phyloP scores from a whole-genome alignment of 768 basidiomycete species.

The Tulasnella calospora region DNA sequence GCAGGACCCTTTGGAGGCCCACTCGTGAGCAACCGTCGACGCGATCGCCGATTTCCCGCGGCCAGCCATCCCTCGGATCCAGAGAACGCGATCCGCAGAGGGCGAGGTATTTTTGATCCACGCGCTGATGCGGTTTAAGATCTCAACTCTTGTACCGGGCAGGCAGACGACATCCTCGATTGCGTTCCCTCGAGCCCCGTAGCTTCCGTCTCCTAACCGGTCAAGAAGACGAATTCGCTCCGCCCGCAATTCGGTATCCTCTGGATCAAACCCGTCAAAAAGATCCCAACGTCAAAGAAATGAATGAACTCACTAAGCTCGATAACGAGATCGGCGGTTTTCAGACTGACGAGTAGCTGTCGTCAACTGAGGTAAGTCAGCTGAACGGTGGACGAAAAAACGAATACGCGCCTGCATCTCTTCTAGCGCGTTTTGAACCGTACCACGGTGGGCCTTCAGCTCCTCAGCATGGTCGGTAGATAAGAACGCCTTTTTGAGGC shows the following conservation, averaged over 20 bases:
- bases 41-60: not conserved
- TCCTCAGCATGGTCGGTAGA: not conserved
- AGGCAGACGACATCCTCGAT: not conserved
- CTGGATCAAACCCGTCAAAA: not conserved
- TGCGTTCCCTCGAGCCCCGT: not conserved
- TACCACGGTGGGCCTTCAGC: not conserved
- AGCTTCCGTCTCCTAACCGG: not conserved
- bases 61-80: not conserved
- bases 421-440: not conserved
- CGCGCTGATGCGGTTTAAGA: not conserved
- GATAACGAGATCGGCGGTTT: not conserved
- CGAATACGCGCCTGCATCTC: not conserved
- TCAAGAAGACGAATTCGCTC: not conserved
- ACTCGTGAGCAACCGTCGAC: not conserved
- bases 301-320: not conserved
- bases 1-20: not conserved
- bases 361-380: not conserved
- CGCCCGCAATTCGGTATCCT: not conserved
- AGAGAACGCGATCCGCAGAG: not conserved
- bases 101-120: not conserved
- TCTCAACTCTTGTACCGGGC: not conserved
- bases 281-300: not conserved
- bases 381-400: not conserved
- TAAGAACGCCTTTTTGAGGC: not conserved
- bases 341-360: not conserved